A percentile compares a stretch with the other conserved stretches of the same genome.
Conservation (phyloP, 768 basidiomycete species). For the Rickenella mellea region DNA sequence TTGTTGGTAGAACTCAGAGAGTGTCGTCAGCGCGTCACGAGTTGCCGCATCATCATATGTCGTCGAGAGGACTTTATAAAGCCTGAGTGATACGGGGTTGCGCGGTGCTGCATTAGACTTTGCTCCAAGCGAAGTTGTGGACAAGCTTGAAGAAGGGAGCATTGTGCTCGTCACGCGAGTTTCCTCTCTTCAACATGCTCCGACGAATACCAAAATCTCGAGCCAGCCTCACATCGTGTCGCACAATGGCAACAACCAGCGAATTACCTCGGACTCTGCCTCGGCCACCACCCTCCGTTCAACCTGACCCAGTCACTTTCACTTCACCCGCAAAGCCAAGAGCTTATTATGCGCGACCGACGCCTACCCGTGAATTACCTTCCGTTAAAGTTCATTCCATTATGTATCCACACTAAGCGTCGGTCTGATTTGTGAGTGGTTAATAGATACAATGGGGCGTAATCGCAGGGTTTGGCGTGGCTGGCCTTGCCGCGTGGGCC, state of each 20-base stretch:
- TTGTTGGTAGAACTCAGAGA: conserved; percentile 82
- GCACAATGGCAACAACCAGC: background rate
- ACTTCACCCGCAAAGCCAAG: background rate
- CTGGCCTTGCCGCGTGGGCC: conserved; percentile 57
- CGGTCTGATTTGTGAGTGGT: background rate
- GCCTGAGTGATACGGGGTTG: conserved; percentile 73
- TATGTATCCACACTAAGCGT: background rate
- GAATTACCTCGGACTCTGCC: background rate
- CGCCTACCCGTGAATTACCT: background rate
- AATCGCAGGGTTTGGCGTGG: conserved; percentile 34
- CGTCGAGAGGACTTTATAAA: conserved; percentile 86
- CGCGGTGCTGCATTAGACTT: no score
- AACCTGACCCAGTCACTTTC: background rate
- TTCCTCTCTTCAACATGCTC: background rate
- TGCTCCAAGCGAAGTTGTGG: no score
- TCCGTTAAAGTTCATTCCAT: background rate
- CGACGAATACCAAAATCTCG: background rate
- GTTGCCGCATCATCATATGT: conserved; percentile 73
- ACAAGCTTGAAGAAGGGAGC: no score
- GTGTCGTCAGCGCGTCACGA: conserved; percentile 69
- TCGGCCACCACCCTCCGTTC: background rate
- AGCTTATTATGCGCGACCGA: background rate
- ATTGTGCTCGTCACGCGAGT: no score
- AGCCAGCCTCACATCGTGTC: background rate
- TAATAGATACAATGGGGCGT: conserved; percentile 44